These are phyloP conservation scores for Paspalum notatum DNA, from an alignment of 176 grass and related monocot genomes.

Conservation along the genomic window DNA sequence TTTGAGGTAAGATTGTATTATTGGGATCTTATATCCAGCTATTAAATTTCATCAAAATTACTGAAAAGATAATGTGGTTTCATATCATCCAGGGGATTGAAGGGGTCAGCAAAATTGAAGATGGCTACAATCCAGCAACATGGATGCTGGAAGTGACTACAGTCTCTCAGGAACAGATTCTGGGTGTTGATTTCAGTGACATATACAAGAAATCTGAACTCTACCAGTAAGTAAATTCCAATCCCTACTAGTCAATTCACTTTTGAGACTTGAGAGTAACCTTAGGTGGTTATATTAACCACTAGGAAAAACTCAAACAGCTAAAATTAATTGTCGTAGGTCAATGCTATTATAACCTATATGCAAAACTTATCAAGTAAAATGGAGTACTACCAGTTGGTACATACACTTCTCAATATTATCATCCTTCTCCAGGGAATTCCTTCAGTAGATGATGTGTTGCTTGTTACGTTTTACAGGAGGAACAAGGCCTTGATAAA, in stretches of 20 bases:
- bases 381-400: not conserved
- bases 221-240: constrained; percentile 60
- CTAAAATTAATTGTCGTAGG: constrained; percentile 20
- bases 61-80: constrained; percentile 20
- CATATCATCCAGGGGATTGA: constrained; percentile 48
- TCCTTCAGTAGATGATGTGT: constrained; percentile 14
- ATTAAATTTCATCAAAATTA: constrained; percentile 3
- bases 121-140: constrained; percentile 91
- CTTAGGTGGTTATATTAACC: constrained; percentile 1
- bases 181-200: constrained; percentile 69
- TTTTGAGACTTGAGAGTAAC: not conserved
- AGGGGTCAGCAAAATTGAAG: constrained; percentile 79
- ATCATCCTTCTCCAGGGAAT: constrained; percentile 1
- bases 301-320: constrained; percentile 15
- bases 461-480: constrained; percentile 44
- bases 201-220: constrained; percentile 85
- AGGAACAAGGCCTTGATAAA: constrained; percentile 73
- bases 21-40: not conserved
- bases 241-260: constrained; percentile 11
- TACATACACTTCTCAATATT: not conserved
- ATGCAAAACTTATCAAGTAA: too few species aligned
- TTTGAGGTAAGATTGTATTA: constrained; percentile 80
- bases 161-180: constrained; percentile 54
- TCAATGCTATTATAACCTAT: too few species aligned
- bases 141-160: constrained; percentile 94